phyloP scores from a whole-genome alignment of 108 stramenopile species.

The Skeletonema marinoi region DNA sequence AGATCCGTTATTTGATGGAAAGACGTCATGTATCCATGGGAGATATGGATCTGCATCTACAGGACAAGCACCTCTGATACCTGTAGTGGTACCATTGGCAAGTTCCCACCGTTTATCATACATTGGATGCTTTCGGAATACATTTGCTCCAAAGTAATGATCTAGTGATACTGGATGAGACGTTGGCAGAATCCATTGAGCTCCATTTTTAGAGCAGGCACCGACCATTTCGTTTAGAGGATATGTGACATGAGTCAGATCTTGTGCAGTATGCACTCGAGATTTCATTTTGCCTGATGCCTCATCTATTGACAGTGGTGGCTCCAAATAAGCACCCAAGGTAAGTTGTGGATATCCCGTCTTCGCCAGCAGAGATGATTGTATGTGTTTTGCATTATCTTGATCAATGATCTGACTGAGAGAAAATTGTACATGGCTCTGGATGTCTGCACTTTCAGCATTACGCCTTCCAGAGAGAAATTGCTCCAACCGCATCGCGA shows the following conservation, averaged over 20 bases:
- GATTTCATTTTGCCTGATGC: conserved; percentile 3
- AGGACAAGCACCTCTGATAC: conserved; percentile 30
- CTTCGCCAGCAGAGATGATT: conserved; percentile 7
- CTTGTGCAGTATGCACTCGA: conserved; percentile 11
- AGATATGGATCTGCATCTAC: conserved; percentile 46
- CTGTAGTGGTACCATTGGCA: conserved; percentile 11
- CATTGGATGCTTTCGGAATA: conserved; percentile 17
- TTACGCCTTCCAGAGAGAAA: not conserved
- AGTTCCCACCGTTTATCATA: conserved; percentile 38
- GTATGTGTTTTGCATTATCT: conserved; percentile 3
- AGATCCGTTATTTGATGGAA: conserved; percentile 32
- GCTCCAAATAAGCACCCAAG: conserved; percentile 33
- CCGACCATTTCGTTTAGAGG: not conserved
- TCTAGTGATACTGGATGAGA: conserved; percentile 34
- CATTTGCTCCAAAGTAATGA: conserved; percentile 28
- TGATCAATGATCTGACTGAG: conserved; percentile 9
- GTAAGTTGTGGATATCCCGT: conserved; percentile 26
- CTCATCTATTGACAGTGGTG: conserved; percentile 7
- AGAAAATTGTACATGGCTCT: not conserved
- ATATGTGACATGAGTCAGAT: conserved; percentile 28
- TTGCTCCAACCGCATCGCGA: not conserved
- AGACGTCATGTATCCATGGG: conserved; percentile 49
- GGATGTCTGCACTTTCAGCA: not conserved
- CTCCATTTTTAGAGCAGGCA: conserved; percentile 31
- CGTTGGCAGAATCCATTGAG: conserved; percentile 42